Base-by-base conservation (phyloP, 169 alveolate species). In the Babesia caballi region DNA sequence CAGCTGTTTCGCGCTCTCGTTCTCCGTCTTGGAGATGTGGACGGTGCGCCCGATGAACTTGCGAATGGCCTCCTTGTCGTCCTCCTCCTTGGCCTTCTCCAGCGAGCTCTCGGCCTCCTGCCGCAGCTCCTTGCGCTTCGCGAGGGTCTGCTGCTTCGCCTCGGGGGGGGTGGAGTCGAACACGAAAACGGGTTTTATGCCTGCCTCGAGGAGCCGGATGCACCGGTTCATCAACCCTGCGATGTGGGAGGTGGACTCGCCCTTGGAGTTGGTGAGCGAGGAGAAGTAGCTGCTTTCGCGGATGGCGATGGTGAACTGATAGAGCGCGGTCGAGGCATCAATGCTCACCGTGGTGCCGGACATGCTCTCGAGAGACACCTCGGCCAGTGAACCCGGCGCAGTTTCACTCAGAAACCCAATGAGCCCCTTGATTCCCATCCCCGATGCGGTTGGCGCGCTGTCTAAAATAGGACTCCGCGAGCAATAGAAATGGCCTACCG, bases 101-200 rank as follows among this genome's bases (percentile, higher is more conserved):
- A 94, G 82, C 27, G 80, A 76, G 28, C 84, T 94, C 66, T 84
- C 94, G 4, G 97, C 98, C 65, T 94, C 92, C 70, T 92, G 95
- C 33, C 97, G 92, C 57, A 87, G 78, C 72, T 91, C 94, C 63
- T 91, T 66, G 54, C 98, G 85, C 72, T 90, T 92, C 33, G 76
- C 91, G 36, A 95, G 89, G 73, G 94, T 94, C 46, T 92, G 89
- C 23, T 75, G 78, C 78, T 96, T 97, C 57, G 93, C 74, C 57
- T 91, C 97, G 12, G 99, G 99, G 15, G 99, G 99, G 36, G 90
- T 94, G n/a, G 99, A 99, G 82, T 97, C 99, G 84, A 97, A 96
- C 19, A 97, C 99, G 93, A 96, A 97, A 19, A 95, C 89, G 5
- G 99, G 99, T 57, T 92, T 92, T 42, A 97, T 90, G 17, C 99